Evolutionary conservation across 495 filamentous ascomycete species (phyloP), one percentile per base, ranked within the genome.

Genomic region (Gamarada debralockiae): DNA sequence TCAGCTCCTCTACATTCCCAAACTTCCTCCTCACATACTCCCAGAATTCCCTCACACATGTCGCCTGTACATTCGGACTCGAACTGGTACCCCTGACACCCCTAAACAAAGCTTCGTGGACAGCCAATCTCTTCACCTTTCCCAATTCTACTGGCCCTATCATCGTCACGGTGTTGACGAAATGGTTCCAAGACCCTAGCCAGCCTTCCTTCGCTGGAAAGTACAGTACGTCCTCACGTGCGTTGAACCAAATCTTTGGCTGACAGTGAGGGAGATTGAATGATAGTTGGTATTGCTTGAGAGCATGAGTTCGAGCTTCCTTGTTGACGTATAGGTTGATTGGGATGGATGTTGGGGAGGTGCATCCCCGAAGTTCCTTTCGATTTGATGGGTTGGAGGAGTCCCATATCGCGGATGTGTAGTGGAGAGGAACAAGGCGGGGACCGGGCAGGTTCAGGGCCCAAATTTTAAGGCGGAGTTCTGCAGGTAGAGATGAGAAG

Each of bases 401-500:
- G 25, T n/a, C 21, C 29, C 20, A 1, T 18, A 47, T 27, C 20
- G 37, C 7, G 12, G 46, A 52, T 25, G 47, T 41, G 27, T 53
- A 56, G 37, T 12, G 18, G 9, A 60, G 8, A 36, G 53, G 53
- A 4, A 56, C 40, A 3, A 49, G 24, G 25, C 57, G 36, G 44
- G 72, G 67, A 21, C 73, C 66, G 21, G 65, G 65, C 53, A 76
- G 56, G 31, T 70, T 50, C 41, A 57, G 62, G 52, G 65, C 57
- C 71, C 72, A 76, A 52, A 78, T 69, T 52, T 67, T 66, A 39
- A 75, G 65, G 18, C 74, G 73, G 38, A 78, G 66, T 59, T 78
- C 73, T 22, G 67, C 9, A 7, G 74, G 73, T 4, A 78, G 67
- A 7, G 20, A 10, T 34, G 65, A 13, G 61, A 78, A 78, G 29